Percentiles rank a stretch among this genome's conserved stretches.
phyloP scores from a whole-genome alignment of 139 green algal genomes.

The Trebouxia sp. region DNA sequence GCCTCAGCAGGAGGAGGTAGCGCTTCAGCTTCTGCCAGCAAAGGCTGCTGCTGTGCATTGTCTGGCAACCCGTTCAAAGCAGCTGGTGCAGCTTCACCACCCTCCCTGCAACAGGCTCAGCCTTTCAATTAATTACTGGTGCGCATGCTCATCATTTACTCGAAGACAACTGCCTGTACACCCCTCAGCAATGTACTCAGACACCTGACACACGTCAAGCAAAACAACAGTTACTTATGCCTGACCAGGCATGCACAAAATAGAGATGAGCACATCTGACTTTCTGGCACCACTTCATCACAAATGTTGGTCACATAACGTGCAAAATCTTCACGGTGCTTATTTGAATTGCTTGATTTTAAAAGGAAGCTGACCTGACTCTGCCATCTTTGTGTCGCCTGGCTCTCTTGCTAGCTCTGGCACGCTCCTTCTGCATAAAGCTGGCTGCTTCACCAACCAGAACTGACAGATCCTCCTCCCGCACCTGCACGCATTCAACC shows the following conservation, averaged over 20 bases:
- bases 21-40: neutral
- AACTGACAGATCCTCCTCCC: constrained; percentile 32
- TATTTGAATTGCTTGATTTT: no score
- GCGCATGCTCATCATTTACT: no score
- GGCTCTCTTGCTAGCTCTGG: constrained; percentile 5
- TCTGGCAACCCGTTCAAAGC: neutral
- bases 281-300: no score
- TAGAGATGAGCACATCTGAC: no score
- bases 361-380: neutral
- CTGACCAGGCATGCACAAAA: no score
- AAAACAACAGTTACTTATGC: no score
- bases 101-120: neutral
- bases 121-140: no score
- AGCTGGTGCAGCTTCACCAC: neutral
- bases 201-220: no score
- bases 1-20: neutral
- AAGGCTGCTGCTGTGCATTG: neutral
- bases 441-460: constrained; percentile 28
- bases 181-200: no score
- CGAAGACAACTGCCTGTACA: no score
- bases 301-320: no score
- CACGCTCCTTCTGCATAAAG: constrained; percentile 30
- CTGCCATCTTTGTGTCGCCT: neutral
- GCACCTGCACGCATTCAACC: neutral
- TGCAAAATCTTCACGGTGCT: no score